phyloP scores from a whole-genome alignment of 495 filamentous ascomycete genomes.

The Xanthoparmelia taractica region DNA sequence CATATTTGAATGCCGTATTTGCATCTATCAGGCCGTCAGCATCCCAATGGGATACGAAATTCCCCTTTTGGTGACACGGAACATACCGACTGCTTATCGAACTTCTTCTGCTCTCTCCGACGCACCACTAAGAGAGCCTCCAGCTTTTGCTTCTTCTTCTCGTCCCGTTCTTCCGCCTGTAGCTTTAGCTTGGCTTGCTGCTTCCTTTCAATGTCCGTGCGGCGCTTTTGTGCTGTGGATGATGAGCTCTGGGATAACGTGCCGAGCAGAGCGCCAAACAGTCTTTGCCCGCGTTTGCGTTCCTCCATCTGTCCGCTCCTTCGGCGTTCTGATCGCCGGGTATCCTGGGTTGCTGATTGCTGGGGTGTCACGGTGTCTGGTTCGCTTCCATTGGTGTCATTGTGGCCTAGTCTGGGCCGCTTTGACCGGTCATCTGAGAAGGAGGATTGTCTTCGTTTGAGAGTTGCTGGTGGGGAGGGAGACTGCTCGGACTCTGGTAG shows the following conservation, averaged over 20 bases:
- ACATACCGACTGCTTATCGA: slow-evolving; percentile 68
- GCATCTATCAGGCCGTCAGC: slow-evolving; percentile 52
- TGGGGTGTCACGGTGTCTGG: slow-evolving; percentile 21
- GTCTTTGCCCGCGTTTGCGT: slow-evolving; percentile 74
- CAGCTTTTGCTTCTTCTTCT: slow-evolving; percentile 55
- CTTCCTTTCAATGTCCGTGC: slow-evolving; percentile 82
- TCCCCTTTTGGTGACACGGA: not conserved
- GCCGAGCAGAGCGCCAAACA: slow-evolving; percentile 84
- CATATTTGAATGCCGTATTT: slow-evolving; percentile 63
- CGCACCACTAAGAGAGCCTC: slow-evolving; percentile 54
- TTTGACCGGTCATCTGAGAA: slow-evolving; percentile 48
- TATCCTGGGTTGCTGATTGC: slow-evolving; percentile 17
- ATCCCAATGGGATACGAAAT: not conserved
- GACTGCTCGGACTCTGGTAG: slow-evolving; percentile 43
- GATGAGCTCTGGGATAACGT: slow-evolving; percentile 74
- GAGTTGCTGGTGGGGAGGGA: slow-evolving; percentile 30
- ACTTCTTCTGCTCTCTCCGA: slow-evolving; percentile 62
- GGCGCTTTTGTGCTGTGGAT: slow-evolving; percentile 61
- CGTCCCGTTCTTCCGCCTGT: slow-evolving; percentile 63
- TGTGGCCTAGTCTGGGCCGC: slow-evolving; percentile 43
- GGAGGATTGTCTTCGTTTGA: slow-evolving; percentile 54
- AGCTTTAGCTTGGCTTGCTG: slow-evolving; percentile 75
- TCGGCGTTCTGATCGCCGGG: slow-evolving; percentile 35
- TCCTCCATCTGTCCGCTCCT: slow-evolving; percentile 60
- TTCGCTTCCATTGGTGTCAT: slow-evolving; percentile 26